Percentiles rank a stretch among this genome's conserved stretches.
These are phyloP conservation scores for Glarea lozoyensis DNA, from an alignment of 495 filamentous ascomycete genomes.

Conservation along the genomic window DNA sequence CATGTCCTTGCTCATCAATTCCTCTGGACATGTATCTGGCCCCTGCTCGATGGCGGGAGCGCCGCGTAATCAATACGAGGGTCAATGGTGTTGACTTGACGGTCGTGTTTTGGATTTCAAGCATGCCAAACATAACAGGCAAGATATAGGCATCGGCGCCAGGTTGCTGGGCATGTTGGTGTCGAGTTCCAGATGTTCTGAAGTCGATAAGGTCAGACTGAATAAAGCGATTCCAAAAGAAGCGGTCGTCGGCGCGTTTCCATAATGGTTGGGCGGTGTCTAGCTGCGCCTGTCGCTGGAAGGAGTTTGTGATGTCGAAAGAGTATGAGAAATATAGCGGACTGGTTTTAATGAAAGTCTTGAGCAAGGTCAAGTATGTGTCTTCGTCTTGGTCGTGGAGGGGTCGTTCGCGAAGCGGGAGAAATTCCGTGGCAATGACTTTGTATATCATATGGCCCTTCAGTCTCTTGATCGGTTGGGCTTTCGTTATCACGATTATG, in stretches of 20 bases:
- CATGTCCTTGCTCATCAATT: constrained; percentile 86
- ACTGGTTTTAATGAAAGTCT: constrained; percentile 64
- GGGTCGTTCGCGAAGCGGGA: constrained; percentile 85
- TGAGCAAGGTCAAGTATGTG: constrained; percentile 71
- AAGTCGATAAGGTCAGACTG: constrained; percentile 88
- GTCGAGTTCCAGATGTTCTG: constrained; percentile 40
- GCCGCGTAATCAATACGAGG: constrained; percentile 76
- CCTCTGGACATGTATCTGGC: constrained; percentile 93
- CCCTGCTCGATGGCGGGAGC: constrained; percentile 77
- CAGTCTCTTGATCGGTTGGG: constrained; percentile 79
- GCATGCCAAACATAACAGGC: constrained; percentile 88
- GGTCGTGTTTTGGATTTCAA: constrained; percentile 69
- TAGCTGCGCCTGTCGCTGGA: constrained; percentile 78
- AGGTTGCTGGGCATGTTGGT: constrained; percentile 58
- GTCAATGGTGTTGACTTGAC: constrained; percentile 78
- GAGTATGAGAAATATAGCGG: constrained; percentile 99
- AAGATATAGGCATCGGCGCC: constrained; percentile 87
- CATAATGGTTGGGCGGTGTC: constrained; percentile 67
- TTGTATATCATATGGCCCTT: constrained; percentile 93
- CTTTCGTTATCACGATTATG: constrained; percentile 91
- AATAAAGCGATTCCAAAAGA: constrained; percentile 96
- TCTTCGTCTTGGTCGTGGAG: constrained; percentile 91
- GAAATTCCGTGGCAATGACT: constrained; percentile 81
- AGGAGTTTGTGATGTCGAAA: constrained; percentile 86
- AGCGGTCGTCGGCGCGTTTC: constrained; percentile 89